Evolutionary conservation across 2,329 filamentous ascomycete genomes (phyloP), one percentile per base, ranked within the genome.

Genomic region (Fusarium bulbicola): DNA sequence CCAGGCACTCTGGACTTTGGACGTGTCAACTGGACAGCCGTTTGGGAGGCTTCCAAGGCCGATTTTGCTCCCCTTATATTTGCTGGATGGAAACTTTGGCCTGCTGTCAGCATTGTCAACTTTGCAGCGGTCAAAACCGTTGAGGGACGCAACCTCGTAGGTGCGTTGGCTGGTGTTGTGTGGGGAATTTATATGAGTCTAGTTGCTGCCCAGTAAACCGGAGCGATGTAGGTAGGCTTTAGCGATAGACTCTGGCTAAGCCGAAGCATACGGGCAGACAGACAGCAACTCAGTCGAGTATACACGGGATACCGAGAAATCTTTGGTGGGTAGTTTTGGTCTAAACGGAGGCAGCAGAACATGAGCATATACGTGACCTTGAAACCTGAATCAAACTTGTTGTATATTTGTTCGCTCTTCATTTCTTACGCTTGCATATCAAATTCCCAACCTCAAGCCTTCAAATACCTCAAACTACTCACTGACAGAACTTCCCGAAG

Each of bases 131-230:
- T 94, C 67, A 87, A 92, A 72, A 92, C 91, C n/a, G 89, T 94
- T 7, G 88, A 94, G 77, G 87, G 87, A 59, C 86, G 93, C 42
- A 91, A 92, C 57, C 82, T 95, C 39, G 88, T 95, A 69, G 92
- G 91, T n/a, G 90, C 90, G 73, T 80, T 92, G 57, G 92, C 92
- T 24, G 93, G 93, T 10, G 86, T 95, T 30, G 87, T 85, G 20
- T 95, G 93, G 93, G 91, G 91, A 1, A 85, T 95, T 46, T 95
- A 93, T 80, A 84, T 95, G 82, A 94, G 92, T 78, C 82, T 95
- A 77, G 81, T 90, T 72, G 87, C 86, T 24, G 79, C 80, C 16
- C 71, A 74, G 58, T 82, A 68, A 76, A 47, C 13, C 12, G 9
- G 14, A 10, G 32, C 20, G 32, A 36, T 32, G 24, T 32, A 54